phyloP scores from a whole-genome alignment of 768 basidiomycete species.

The Tubosaeta sp. region DNA sequence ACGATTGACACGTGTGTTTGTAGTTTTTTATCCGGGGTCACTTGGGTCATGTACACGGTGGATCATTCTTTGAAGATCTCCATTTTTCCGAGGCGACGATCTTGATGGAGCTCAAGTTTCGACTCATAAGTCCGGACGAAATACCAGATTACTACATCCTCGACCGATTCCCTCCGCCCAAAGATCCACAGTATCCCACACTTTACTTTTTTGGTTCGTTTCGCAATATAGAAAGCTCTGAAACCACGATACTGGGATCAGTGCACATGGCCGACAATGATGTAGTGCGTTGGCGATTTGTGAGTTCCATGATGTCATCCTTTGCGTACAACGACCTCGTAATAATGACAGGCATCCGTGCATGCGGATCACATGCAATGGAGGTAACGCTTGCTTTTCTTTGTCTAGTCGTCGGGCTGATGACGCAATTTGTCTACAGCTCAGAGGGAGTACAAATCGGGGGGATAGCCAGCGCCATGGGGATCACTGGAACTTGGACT shows the following conservation, averaged over 20 bases:
- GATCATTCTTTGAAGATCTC: slow-evolving; percentile 46
- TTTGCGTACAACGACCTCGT: slow-evolving; percentile 1
- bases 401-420: not conserved
- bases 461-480: slow-evolving; percentile 57
- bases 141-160: slow-evolving; percentile 17
- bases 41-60: slow-evolving; percentile 15
- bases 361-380: slow-evolving; percentile 53
- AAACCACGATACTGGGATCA: slow-evolving; percentile 45
- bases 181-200: slow-evolving; percentile 35
- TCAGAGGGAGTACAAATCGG: slow-evolving; percentile 69
- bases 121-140: slow-evolving; percentile 35
- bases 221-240: slow-evolving; percentile 38
- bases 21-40: slow-evolving; percentile 22
- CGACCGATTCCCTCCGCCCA: slow-evolving; percentile 20
- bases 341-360: slow-evolving; percentile 43
- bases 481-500: slow-evolving; percentile 67
- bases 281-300: slow-evolving; percentile 55
- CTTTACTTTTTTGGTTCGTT: slow-evolving; percentile 48
- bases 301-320: slow-evolving; percentile 32
- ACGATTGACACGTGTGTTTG: not conserved
- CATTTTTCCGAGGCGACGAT: slow-evolving; percentile 63
- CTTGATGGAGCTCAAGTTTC: slow-evolving; percentile 54
- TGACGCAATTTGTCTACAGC: slow-evolving; percentile 30
- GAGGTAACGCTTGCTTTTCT: slow-evolving; percentile 40
- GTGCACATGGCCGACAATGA: slow-evolving; percentile 47